A percentile compares a stretch with the other conserved stretches of the same genome.
phyloP scores from a whole-genome alignment of 2,329 filamentous ascomycete species.

The Diplodia scrobiculata region DNA sequence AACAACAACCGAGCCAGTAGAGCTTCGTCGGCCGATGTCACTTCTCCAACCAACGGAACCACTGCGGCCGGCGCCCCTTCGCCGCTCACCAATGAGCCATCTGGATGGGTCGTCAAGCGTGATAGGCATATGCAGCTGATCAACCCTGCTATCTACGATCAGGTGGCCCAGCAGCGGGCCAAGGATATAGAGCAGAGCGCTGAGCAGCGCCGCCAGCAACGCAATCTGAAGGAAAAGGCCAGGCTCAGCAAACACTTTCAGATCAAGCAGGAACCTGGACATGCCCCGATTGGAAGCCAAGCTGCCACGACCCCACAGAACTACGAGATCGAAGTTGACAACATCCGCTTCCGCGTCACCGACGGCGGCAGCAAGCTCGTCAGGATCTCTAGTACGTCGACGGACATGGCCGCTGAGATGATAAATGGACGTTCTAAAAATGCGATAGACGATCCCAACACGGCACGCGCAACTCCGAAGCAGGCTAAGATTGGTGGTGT shows the following conservation, averaged over 20 bases:
- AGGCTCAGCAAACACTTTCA: constrained; percentile 56
- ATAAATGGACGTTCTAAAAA: constrained; percentile 18
- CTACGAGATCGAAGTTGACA: constrained; percentile 69
- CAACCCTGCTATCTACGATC: constrained; percentile 75
- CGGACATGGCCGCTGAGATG: neutral
- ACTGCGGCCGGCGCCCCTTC: neutral
- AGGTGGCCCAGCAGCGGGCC: constrained; percentile 67
- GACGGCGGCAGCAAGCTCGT: constrained; percentile 82
- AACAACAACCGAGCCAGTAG: constrained; percentile 49
- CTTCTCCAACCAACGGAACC: constrained; percentile 30
- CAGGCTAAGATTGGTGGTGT: constrained; percentile 72
- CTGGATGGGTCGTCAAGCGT: constrained; percentile 68
- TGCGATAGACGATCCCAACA: constrained; percentile 59
- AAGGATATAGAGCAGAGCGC: constrained; percentile 73
- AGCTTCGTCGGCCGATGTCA: neutral
- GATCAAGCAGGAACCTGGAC: constrained; percentile 27
- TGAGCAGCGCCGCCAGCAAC: constrained; percentile 58
- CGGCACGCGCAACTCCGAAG: constrained; percentile 72
- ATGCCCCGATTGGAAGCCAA: neutral
- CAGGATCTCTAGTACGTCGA: constrained; percentile 71
- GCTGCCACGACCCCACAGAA: neutral
- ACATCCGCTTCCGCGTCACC: constrained; percentile 71
- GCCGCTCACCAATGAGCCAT: constrained; percentile 20
- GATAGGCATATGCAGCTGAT: constrained; percentile 82
- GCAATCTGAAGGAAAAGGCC: constrained; percentile 61